Evolutionary conservation across 2,329 filamentous ascomycete species (phyloP), one percentile per base, ranked within the genome.

Genomic region (Chlorencoelia australis): DNA sequence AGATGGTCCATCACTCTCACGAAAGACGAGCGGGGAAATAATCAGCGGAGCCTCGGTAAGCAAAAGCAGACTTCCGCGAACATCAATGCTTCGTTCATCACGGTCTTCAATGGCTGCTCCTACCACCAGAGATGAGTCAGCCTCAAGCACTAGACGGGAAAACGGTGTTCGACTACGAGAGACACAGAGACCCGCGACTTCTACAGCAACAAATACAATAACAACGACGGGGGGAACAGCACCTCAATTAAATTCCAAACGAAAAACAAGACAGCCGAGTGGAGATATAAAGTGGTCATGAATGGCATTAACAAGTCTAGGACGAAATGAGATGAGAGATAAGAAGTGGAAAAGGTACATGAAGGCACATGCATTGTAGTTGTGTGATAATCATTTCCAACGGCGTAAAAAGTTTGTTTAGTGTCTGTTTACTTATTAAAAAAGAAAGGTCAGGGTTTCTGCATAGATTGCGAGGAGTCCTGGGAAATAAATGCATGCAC

Each of bases 281-380:
- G 52, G 51, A 11, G 54, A 57, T 38, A 51, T 54, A 11, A 55
- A 55, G 33, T 57, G 53, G 53, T 51, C 53, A 34, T 55, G 41
- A 55, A 7, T 16, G 20, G 5, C 17, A 22, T 21, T 13, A 25
- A 10, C 10, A 25, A 25, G 13, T n/a, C n/a, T n/a, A 25, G 10
- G 22, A 25, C 13, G 10, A 37, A 7, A 13, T 24, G 8, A 14
- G 13, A 35, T 35, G 14, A 25, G 13, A 13, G n/a, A n/a, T n/a
- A n/a, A n/a, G n/a, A n/a, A n/a, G n/a, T n/a, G n/a, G n/a, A n/a
- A n/a, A n/a, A n/a, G n/a, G n/a, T n/a, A n/a, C n/a, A n/a, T n/a
- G n/a, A n/a, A n/a, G n/a, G n/a, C n/a, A n/a, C n/a, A n/a, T n/a
- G n/a, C 13, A 10, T 13, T 7, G 22, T 25, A 25, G 10, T 25